Conservation (phyloP, 352 stramenopile genomes). For the Phytophthora constricta region DNA sequence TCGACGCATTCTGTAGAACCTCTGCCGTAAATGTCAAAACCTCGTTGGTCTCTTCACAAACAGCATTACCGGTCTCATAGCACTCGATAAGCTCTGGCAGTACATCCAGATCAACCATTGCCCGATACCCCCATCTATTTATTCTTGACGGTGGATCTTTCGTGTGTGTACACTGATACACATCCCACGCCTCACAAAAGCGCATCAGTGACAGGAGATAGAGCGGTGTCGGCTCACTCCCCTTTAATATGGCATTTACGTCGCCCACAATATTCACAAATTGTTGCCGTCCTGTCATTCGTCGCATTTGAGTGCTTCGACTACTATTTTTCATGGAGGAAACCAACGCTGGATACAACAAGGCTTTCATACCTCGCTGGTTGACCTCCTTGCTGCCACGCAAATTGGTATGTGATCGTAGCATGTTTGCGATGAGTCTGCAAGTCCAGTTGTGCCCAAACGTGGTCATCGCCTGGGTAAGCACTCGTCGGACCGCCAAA, state of each 20-base stretch:
- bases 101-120: constrained; percentile 42
- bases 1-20: constrained; percentile 44
- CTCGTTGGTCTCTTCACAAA: constrained; percentile 34
- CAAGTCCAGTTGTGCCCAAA: constrained; percentile 35
- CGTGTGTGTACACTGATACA: constrained; percentile 39
- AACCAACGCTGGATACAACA: constrained; percentile 50
- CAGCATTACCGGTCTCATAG: constrained; percentile 28
- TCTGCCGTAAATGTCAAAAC: constrained; percentile 37
- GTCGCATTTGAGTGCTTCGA: constrained; percentile 13
- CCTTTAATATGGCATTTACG: constrained; percentile 31
- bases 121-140: constrained; percentile 37
- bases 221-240: constrained; percentile 23
- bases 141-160: constrained; percentile 26
- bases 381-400: background rate
- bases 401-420: constrained; percentile 29
- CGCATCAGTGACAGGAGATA: constrained; percentile 42
- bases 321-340: constrained; percentile 29
- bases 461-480: constrained; percentile 33
- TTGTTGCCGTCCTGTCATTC: constrained; percentile 26
- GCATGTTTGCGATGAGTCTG: constrained; percentile 24
- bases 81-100: constrained; percentile 42
- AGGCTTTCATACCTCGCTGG: constrained; percentile 31
- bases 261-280: constrained; percentile 28
- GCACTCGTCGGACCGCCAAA: constrained; percentile 18
- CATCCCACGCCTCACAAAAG: constrained; percentile 47